Base-by-base conservation (phyloP, 108 stramenopile species). In the Fistulifera solaris region DNA sequence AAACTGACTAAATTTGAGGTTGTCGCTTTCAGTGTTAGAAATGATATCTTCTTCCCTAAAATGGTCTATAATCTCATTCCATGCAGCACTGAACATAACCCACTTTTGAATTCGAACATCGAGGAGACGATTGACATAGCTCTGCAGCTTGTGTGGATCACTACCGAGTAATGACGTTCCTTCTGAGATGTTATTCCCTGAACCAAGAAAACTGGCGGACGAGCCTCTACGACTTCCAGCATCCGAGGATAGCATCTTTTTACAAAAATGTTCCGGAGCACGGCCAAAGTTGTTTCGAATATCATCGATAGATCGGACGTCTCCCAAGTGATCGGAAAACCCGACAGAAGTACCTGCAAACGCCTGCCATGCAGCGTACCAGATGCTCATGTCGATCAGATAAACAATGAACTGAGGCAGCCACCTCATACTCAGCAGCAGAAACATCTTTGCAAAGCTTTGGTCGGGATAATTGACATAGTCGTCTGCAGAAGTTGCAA, bases 21-120 rank as follows among this genome's bases (percentile, higher is more conserved):
- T 89, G 56, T 87, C 88, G 52, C 85, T 81, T 68, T 98, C 97
- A 0, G 76, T 59, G 58, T 94, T 94, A 18, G 88, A 93, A 48
- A 98, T 70, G 58, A 94, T 78, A 70, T 98, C 97, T 52, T 96
- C 89, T 27, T 83, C 70, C 44, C 85, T 65, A 56, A 97, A 85
- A 42, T 87, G 80, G 58, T 89, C 92, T 56, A 94, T 89, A 56
- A 97, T 85, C 59, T 96, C 95, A 61, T 98, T 98, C 97, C 97
- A 98, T 1, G 93, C 94, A 27, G 93, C 84, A 52, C 92, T 92
- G 63, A 98, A 96, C 78, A 94, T 87, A 1, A 89, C 92, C 97
- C 97, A 98, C 69, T 95, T 94, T 58, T 93, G 93, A 57, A 94
- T 95, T 26, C 95, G 73, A 24, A 96, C 87, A 66, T 95, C 94